phyloP scores from a whole-genome alignment of 371 early-diverging fungal species.

The Mortierella sp. region DNA sequence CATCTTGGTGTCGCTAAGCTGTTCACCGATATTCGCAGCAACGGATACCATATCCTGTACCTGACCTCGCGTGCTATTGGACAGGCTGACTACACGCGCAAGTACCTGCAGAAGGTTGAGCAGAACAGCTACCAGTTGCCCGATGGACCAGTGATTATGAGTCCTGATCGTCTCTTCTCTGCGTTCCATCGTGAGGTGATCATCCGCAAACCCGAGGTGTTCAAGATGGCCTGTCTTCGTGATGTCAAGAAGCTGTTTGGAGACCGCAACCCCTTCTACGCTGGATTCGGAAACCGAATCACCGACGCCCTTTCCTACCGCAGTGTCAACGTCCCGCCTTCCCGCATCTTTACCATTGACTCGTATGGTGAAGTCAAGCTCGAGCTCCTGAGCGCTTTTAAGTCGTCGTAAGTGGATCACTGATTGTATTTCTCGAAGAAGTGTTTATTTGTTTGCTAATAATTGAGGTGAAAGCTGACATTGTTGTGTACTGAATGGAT shows the following conservation, averaged over 20 bases:
- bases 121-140: conserved; percentile 95
- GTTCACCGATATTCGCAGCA: conserved; percentile 94
- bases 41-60: conserved; percentile 98
- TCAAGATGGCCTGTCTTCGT: conserved; percentile 97
- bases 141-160: conserved; percentile 98
- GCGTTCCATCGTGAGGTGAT: conserved; percentile 98
- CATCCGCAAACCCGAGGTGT: conserved; percentile 95
- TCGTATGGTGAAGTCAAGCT: conserved; percentile 93
- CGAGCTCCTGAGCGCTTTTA: conserved; percentile 89
- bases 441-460: no score
- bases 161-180: conserved; percentile 97
- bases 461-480: not conserved
- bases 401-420: conserved; percentile 72
- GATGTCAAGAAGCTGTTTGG: conserved; percentile 94
- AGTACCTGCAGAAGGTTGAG: conserved; percentile 92
- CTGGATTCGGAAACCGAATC: conserved; percentile 98
- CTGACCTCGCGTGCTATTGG: conserved; percentile 98
- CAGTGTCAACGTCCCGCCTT: conserved; percentile 93
- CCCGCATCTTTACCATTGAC: conserved; percentile 98
- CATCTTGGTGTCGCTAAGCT: conserved; percentile 98
- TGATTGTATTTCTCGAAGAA: conserved; percentile 25
- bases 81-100: conserved; percentile 92
- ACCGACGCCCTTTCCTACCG: conserved; percentile 96
- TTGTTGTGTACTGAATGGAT: not conserved
- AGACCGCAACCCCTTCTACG: conserved; percentile 90